phyloP scores from a whole-genome alignment of 192 early-diverging fungal species.

The Powellomyces hirtus region DNA sequence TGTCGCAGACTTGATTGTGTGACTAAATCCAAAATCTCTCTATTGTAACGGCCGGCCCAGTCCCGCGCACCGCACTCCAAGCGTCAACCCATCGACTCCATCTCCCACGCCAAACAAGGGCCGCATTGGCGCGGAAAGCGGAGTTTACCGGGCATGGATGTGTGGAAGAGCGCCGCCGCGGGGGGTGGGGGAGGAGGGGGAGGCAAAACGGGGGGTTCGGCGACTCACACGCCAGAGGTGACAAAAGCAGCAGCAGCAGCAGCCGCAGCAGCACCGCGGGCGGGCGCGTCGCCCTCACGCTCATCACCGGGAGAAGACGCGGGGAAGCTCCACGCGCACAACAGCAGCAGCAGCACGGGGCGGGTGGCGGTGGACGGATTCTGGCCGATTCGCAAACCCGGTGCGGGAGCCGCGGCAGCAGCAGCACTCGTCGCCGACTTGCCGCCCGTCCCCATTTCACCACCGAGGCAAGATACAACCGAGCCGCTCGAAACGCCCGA shows the following conservation, averaged over 20 bases:
- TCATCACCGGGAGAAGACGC: not conserved
- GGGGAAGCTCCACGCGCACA: not conserved
- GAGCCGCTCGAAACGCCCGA: not conserved
- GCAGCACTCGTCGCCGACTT: not conserved
- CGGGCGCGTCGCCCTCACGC: not conserved
- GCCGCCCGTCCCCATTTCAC: not conserved
- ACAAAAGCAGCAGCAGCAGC: not conserved
- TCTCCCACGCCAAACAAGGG: not conserved
- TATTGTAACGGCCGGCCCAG: too few relatives aligned
- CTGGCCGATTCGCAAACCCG: not conserved
- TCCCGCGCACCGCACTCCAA: not conserved
- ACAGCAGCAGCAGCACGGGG: not conserved
- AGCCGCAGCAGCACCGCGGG: not conserved
- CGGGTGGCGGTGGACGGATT: not conserved
- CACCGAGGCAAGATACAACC: not conserved
- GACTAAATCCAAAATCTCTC: too few relatives aligned
- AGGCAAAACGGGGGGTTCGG: too few relatives aligned
- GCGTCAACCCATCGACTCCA: not conserved
- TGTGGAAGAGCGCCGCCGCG: not conserved
- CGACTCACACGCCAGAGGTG: not conserved
- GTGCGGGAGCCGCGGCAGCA: not conserved
- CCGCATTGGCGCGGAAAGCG: slow-evolving; percentile 1
- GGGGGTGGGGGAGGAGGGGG: too few relatives aligned
- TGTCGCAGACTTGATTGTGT: not conserved
- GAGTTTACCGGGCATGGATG: not conserved